Evolutionary conservation across 1,284 basidiomycete species (phyloP).

Genomic region (Hortiboletus rubellus): DNA sequence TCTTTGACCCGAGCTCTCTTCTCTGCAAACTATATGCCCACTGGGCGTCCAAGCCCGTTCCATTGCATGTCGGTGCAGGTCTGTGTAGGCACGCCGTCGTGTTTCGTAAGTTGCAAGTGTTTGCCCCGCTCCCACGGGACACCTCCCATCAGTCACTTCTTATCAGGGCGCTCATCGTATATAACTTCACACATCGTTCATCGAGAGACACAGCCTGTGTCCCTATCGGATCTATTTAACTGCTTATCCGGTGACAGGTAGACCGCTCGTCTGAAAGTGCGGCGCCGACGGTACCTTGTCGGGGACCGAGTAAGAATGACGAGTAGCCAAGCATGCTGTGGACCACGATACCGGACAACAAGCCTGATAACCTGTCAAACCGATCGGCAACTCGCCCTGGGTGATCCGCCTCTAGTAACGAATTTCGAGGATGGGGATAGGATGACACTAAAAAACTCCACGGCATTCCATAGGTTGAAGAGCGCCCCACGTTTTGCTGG

Average conservation of each 20-base stretch:
- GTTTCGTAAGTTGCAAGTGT: slow-evolving; percentile 15
- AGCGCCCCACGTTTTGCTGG: slow-evolving; percentile 32
- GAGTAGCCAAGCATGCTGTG: background rate
- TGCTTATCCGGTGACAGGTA: slow-evolving; percentile 25
- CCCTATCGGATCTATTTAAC: slow-evolving; percentile 32
- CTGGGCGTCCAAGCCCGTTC: background rate
- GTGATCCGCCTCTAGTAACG: slow-evolving; percentile 4
- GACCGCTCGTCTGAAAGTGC: slow-evolving; percentile 21
- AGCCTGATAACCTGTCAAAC: background rate
- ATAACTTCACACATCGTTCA: slow-evolving; percentile 39
- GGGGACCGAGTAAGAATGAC: slow-evolving; percentile 24
- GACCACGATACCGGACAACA: background rate
- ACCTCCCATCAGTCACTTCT: slow-evolving; percentile 47
- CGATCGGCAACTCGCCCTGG: background rate
- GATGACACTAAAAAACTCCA: slow-evolving; percentile 28
- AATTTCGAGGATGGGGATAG: slow-evolving; percentile 17
- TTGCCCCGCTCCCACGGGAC: slow-evolving; percentile 31
- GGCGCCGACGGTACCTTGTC: slow-evolving; percentile 4
- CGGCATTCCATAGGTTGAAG: slow-evolving; percentile 25
- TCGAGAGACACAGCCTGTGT: slow-evolving; percentile 29
- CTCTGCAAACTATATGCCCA: background rate
- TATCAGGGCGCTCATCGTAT: slow-evolving; percentile 40
- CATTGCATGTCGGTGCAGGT: background rate
- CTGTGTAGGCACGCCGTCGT: background rate
- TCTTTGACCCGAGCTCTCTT: background rate